Evolutionary conservation across 306 rosid genomes (phyloP), one percentile per base, ranked within the genome.

Genomic region (Ochetophila trinervis): DNA sequence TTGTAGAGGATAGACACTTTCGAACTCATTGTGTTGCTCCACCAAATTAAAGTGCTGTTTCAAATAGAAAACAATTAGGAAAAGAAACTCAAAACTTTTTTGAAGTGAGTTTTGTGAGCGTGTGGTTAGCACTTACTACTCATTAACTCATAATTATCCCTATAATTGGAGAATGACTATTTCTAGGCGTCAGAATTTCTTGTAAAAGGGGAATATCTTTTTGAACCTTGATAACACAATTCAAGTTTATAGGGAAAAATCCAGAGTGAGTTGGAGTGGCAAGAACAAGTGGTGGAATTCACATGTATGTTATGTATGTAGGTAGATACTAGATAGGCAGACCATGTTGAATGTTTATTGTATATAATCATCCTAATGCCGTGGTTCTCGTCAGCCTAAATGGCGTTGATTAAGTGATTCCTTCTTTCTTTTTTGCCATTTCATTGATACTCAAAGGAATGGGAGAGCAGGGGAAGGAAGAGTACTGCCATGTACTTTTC

Each of bases 331-430:
- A 24, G 5, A 55, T 45, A 45, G 50, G 13, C 23, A 35, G 60
- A 0, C 37, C 36, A 55, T 24, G 60, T 55, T 54, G 22, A 23
- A 27, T 34, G 24, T 18, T 19, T 16, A 16, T 23, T 16, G 8
- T 49, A 50, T 27, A 52, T 23, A 49, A 67, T 47, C 63, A 65
- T 71, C 11, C 80, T 82, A 80, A 80, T 80, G 81, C 76, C 63
- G 83, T 50, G 79, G 90, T n/a, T 50, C 96, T 76, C 98, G 79
- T 76, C 65, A 85, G 89, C 94, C 96, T 75, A 93, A 89, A 87
- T 87, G 96, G 88, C 96, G 98, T 84, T 79, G 92, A 83, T 87
- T 82, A 89, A 96, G 91, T 82, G 98, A 86, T 93, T 83, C 88
- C 82, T 80, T 82, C 74, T n/a, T 88, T 85, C 82, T 70, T 67